Evolutionary conservation across 441 rosid species (phyloP).

Genomic region (Pelargonium myrrhifolium): DNA sequence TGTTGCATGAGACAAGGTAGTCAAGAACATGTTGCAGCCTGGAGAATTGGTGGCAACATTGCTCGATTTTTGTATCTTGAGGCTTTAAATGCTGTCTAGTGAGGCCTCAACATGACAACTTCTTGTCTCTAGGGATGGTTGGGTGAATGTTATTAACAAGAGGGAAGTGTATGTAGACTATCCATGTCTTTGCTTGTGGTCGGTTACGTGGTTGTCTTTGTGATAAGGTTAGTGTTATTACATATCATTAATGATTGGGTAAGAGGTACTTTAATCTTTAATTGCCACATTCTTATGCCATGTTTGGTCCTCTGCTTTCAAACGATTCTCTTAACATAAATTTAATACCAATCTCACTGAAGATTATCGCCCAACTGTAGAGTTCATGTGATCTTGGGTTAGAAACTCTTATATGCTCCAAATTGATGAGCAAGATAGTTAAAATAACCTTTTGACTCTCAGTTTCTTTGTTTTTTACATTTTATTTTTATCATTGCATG

Average conservation of each 20-base stretch:
- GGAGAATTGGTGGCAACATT: constrained; percentile 12
- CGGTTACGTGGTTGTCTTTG: constrained; percentile 14
- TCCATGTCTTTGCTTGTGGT: constrained; percentile 10
- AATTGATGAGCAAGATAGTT: background rate
- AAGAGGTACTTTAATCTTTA: background rate
- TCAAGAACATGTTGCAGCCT: constrained; percentile 13
- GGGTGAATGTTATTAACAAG: background rate
- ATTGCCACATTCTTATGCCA: background rate
- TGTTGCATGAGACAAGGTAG: constrained; percentile 15
- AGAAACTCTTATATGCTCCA: background rate
- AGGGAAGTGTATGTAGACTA: constrained; percentile 12
- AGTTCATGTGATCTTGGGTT: background rate
- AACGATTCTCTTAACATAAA: background rate
- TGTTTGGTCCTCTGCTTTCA: background rate
- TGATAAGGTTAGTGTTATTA: constrained; percentile 11
- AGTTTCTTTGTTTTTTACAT: background rate
- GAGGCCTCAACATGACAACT: constrained; percentile 10
- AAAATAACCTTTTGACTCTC: background rate
- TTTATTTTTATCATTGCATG: background rate
- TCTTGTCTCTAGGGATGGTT: constrained; percentile 11
- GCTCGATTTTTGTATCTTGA: constrained; percentile 17
- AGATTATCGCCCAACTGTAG: background rate
- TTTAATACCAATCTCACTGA: background rate
- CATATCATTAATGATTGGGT: background rate
- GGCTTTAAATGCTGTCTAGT: constrained; percentile 12